A percentile compares a stretch with the other conserved stretches of the same genome.
phyloP scores from a whole-genome alignment of 305 asterid species.

The Ilex paraguariensis region DNA sequence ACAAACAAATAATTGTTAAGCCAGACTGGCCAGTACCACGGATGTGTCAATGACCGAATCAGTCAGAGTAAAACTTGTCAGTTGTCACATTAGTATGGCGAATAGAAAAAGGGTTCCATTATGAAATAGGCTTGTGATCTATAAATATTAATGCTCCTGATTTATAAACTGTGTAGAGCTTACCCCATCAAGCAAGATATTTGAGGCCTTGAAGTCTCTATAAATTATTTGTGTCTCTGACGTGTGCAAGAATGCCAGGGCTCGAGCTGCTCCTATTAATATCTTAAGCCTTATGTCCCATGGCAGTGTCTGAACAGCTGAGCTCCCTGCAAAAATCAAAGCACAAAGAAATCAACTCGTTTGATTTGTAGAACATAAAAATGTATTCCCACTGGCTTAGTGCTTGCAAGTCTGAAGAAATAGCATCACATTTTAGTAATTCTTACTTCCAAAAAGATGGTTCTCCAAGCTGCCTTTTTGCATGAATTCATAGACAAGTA shows the following conservation, averaged over 20 bases:
- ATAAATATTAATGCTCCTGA: too few species aligned
- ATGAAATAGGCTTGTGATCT: too few species aligned
- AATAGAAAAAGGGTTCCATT: too few species aligned
- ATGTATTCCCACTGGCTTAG: not conserved
- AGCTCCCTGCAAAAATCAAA: constrained; percentile 45
- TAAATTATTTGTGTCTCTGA: constrained; percentile 61
- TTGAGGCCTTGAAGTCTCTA: constrained; percentile 81
- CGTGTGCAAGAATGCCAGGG: constrained; percentile 62
- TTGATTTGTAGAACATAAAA: not conserved
- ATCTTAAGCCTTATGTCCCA: constrained; percentile 70
- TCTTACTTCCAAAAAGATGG: constrained; percentile 51
- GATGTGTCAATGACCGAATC: too few species aligned
- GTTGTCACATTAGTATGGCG: too few species aligned
- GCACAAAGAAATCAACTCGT: not conserved
- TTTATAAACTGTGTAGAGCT: constrained; percentile 2
- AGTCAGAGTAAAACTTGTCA: too few species aligned
- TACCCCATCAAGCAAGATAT: constrained; percentile 80
- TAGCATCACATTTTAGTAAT: too few species aligned
- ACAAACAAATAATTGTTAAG: not conserved
- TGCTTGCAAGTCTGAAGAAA: not conserved
- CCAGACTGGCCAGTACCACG: too few species aligned
- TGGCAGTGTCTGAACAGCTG: constrained; percentile 72
- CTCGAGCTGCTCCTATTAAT: constrained; percentile 63
- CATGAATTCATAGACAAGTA: constrained; percentile 49
- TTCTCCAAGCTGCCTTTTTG: constrained; percentile 57